Evolutionary conservation across 75 land plant genomes (phyloP).

Genomic region (Chamaecyparis obtusa): DNA sequence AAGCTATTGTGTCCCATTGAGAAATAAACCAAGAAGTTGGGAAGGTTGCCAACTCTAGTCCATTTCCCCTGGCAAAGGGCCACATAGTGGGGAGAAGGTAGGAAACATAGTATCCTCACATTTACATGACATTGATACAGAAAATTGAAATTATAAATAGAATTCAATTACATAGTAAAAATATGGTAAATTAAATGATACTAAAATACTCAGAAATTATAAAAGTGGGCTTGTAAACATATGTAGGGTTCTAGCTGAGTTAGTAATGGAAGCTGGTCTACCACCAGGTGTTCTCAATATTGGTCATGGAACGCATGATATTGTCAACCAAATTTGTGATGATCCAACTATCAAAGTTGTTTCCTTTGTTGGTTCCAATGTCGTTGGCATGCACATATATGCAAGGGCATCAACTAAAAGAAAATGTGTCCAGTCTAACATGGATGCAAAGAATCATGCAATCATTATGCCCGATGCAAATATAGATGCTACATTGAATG

Average conservation of each 20-base stretch:
- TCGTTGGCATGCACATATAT: slow-evolving; percentile 87
- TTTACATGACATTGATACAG: no score
- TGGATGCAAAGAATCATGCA: slow-evolving; percentile 94
- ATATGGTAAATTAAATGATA: no score
- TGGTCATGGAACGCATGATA: slow-evolving; percentile 87
- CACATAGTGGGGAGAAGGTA: not conserved
- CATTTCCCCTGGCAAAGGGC: no score
- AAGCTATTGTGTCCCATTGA: not conserved
- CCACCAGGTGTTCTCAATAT: slow-evolving; percentile 94
- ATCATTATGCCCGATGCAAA: slow-evolving; percentile 93
- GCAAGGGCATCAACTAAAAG: slow-evolving; percentile 82
- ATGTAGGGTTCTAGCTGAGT: slow-evolving; percentile 62
- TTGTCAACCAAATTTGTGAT: slow-evolving; percentile 91
- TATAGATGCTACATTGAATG: slow-evolving; percentile 73
- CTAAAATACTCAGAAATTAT: no score
- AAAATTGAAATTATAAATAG: no score
- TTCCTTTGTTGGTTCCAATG: slow-evolving; percentile 96
- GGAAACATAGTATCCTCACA: no score
- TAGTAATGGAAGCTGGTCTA: slow-evolving; percentile 93
- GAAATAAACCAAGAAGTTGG: not conserved
- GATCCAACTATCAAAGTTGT: slow-evolving; percentile 87
- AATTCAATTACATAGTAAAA: no score
- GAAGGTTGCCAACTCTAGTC: not conserved
- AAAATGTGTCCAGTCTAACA: slow-evolving; percentile 86
- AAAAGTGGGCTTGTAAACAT: no score